Percentiles rank a stretch among this genome's conserved stretches.
These are phyloP conservation scores for Pleurotus citrinopileatus DNA, from an alignment of 768 basidiomycete species.

Conservation along the genomic window DNA sequence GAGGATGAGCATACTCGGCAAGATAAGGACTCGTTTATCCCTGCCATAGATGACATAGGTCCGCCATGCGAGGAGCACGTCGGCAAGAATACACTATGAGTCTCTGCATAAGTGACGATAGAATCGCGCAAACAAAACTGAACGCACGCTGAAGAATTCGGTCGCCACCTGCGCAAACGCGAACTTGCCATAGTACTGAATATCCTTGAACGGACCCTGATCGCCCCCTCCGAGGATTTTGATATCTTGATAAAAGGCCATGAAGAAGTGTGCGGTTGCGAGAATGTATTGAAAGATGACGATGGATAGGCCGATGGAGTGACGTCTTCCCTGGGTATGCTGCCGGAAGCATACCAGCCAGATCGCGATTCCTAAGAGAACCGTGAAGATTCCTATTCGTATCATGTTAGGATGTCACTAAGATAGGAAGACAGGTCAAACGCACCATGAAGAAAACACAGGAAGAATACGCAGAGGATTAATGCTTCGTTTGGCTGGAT, in stretches of 20 bases:
- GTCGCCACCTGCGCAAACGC: slow-evolving; percentile 8
- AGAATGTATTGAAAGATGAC: slow-evolving; percentile 6
- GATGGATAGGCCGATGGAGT: slow-evolving; percentile 6
- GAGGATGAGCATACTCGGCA: background rate
- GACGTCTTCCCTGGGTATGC: background rate
- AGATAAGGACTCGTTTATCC: background rate
- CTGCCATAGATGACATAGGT: slow-evolving; percentile 8
- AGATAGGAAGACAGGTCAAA: background rate
- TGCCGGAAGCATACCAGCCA: slow-evolving; percentile 8
- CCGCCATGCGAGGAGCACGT: slow-evolving; percentile 7
- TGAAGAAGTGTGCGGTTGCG: slow-evolving; percentile 9
- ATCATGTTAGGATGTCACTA: background rate
- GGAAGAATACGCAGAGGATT: slow-evolving; percentile 5
- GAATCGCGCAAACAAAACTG: background rate
- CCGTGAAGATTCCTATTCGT: background rate
- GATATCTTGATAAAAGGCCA: slow-evolving; percentile 9
- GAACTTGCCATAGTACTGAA: slow-evolving; percentile 3
- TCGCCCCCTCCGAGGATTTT: slow-evolving; percentile 3
- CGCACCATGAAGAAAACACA: background rate
- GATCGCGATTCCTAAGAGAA: slow-evolving; percentile 2
- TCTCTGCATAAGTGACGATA: background rate
- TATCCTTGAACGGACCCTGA: background rate
- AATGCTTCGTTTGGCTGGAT: slow-evolving; percentile 2
- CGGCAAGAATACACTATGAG: background rate
- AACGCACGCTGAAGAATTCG: slow-evolving; percentile 3